Evolutionary conservation across 208 protist species (phyloP), one percentile per base, ranked within the genome.

Genomic region (Spironucleus salmonicida): DNA sequence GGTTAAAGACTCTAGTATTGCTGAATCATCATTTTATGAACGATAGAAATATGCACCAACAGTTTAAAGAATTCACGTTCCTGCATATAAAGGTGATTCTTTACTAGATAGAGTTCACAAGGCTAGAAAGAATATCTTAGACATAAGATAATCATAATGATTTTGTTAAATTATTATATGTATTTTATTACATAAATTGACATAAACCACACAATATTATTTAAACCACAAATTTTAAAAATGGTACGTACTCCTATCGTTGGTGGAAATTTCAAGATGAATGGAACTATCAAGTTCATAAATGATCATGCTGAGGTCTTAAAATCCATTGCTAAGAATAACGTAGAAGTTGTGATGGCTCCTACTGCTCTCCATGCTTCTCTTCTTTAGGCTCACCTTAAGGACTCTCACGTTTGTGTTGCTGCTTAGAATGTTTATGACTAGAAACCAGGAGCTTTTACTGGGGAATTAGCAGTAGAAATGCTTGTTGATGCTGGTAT

Each of bases 401-500:
- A 19, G 1, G 13, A 9, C 4, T 42, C 9, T 49, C 35, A 69
- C 15, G 9, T 77, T 32, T 35, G 42, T 30, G 78, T 82, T 30
- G 59, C 74, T 59, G 39, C 80, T 57, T 42, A 81, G 38, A 62
- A 82, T 23, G 30, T 41, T 49, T 78, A 76, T 35, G n/a, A 38
- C 30, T 45, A 78, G 35, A 39, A 38, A 19, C 53, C 1, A 0
- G 79, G 79, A 27, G 79, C 79, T 15, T 82, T 40, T 15, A 82
- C 79, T 62, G 79, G 76, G 30, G 58, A 41, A 29, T 29, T 78
- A 27, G 35, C 42, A 19, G 83, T 90, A 41, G 82, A 85, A 7
- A 94, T 95, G 84, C 76, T 96, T 35, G 89, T 89, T 77, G 94
- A 98, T 76, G 74, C 90, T 19, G 89, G 88, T 68, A 62, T 93